Evolutionary conservation across 2,329 filamentous ascomycete genomes (phyloP), one percentile per base, ranked within the genome.

Genomic region (Chaetomiaceae sp.): DNA sequence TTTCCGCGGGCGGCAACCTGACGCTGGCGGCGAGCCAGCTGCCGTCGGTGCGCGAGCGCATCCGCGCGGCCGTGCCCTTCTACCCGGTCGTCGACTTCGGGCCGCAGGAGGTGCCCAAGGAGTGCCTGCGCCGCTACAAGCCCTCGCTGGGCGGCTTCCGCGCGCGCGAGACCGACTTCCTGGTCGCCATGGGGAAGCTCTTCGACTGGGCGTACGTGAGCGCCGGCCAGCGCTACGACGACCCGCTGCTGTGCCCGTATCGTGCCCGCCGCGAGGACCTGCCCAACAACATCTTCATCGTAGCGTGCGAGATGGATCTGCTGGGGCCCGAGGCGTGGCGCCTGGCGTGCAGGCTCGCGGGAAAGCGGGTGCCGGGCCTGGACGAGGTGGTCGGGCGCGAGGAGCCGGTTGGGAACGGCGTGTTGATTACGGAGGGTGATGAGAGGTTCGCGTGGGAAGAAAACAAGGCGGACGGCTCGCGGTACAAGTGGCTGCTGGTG

Each of bases 1-100:
- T 72, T 59, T 73, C 70, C 27, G 74, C 74, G 0, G 75, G 75
- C 20, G 75, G 67, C 2, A 76, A 74, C 54, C 61, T 78, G 1
- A 55, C 67, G 1, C 60, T 77, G 1, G 58, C 64, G 6, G 66
- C 65, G 0, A 56, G 64, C 12, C 71, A 74, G 52, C 54, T 70
- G 9, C 62, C 65, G 0, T 56, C 51, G 12, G 52, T 75, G 27
- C 56, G 59, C 26, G 58, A 56, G 3, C 56, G 54, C 10, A 48
- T 64, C 18, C 46, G 41, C 15, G 72, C 68, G 0, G 62, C 67
- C 0, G 56, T 74, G 7, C 60, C 68, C 3, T 60, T 73, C 35
- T 77, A 73, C 49, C 68, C 73, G 1, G 59, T 68, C 2, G 58
- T 68, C 6, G 71, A 76, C 54, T 66, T 68, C 18, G 61, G 60